phyloP scores from a whole-genome alignment of 1,284 basidiomycete genomes.

The Irpex sp. region DNA sequence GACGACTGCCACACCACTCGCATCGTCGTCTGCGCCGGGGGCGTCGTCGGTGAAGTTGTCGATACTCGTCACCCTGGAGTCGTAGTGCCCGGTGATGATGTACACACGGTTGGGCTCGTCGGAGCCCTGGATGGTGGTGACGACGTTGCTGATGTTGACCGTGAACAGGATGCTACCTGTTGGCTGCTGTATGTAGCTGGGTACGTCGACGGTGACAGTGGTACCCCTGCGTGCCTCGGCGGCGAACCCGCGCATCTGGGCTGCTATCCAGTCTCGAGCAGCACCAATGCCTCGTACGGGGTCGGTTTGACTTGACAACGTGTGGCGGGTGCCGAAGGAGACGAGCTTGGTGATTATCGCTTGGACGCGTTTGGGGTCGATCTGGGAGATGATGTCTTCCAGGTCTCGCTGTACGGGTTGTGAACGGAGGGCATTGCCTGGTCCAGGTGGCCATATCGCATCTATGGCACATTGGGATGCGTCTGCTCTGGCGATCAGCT shows the following conservation, averaged over 20 bases:
- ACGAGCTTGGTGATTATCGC: slow-evolving; percentile 47
- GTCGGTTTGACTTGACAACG: slow-evolving; percentile 48
- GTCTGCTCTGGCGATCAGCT: slow-evolving; percentile 5
- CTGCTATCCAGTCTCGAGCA: slow-evolving; percentile 51
- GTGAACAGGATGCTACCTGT: slow-evolving; percentile 33
- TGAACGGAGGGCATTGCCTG: slow-evolving; percentile 36
- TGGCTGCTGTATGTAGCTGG: slow-evolving; percentile 41
- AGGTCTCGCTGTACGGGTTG: slow-evolving; percentile 44
- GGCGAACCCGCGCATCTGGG: slow-evolving; percentile 41
- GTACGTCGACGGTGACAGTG: slow-evolving; percentile 43
- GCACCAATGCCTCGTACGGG: slow-evolving; percentile 49
- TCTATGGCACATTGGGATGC: slow-evolving; percentile 19
- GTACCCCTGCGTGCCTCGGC: slow-evolving; percentile 35
- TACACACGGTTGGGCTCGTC: slow-evolving; percentile 48
- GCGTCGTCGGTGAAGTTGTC: slow-evolving; percentile 42
- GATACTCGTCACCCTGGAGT: slow-evolving; percentile 41
- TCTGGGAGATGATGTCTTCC: slow-evolving; percentile 37
- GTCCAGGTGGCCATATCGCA: slow-evolving; percentile 45
- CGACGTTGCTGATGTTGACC: slow-evolving; percentile 46
- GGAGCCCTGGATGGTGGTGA: slow-evolving; percentile 46
- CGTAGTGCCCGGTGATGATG: slow-evolving; percentile 52
- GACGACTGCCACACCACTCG: slow-evolving; percentile 48
- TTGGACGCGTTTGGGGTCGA: slow-evolving; percentile 41
- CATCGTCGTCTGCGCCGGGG: slow-evolving; percentile 48
- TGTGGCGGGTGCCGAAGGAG: slow-evolving; percentile 52